These are phyloP conservation scores for Lichtheimia ornata DNA, from an alignment of 371 early-diverging fungal genomes.

Conservation along the genomic window DNA sequence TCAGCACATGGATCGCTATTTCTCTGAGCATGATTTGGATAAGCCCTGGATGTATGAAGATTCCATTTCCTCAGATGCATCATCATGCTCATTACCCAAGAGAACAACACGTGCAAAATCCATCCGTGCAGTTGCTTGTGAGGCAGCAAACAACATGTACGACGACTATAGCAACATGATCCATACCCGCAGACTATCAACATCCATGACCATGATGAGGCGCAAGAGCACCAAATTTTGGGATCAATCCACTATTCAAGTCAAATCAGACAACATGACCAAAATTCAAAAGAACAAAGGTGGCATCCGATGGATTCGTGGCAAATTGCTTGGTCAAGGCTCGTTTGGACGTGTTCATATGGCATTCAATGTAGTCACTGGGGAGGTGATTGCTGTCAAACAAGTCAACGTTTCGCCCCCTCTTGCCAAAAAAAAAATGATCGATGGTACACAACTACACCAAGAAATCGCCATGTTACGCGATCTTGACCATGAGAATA, in stretches of 20 bases:
- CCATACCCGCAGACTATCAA: background rate
- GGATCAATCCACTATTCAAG: conserved; percentile 28
- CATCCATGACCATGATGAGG: conserved; percentile 5
- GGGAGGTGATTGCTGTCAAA: conserved; percentile 96
- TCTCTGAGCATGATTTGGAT: conserved; percentile 19
- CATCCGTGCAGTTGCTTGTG: conserved; percentile 56
- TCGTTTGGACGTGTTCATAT: conserved; percentile 96
- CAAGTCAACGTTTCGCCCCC: conserved; percentile 73
- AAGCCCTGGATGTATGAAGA: background rate
- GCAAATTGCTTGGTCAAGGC: conserved; percentile 93
- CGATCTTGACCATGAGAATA: conserved; percentile 79
- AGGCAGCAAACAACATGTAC: conserved; percentile 37
- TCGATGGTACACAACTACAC: conserved; percentile 51
- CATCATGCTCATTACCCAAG: background rate
- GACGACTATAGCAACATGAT: conserved; percentile 15
- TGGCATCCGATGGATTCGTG: conserved; percentile 72
- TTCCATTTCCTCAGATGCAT: background rate
- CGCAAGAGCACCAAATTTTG: conserved; percentile 62
- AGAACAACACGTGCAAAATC: conserved; percentile 27
- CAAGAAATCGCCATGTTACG: conserved; percentile 85
- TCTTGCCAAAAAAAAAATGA: conserved; percentile 40
- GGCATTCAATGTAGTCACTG: conserved; percentile 81
- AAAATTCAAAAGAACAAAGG: background rate
- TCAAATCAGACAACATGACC: conserved; percentile 12
- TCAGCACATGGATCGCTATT: conserved; percentile 63